phyloP scores from a whole-genome alignment of 2,329 filamentous ascomycete genomes.

The Teratosphaeria nubilosa region DNA sequence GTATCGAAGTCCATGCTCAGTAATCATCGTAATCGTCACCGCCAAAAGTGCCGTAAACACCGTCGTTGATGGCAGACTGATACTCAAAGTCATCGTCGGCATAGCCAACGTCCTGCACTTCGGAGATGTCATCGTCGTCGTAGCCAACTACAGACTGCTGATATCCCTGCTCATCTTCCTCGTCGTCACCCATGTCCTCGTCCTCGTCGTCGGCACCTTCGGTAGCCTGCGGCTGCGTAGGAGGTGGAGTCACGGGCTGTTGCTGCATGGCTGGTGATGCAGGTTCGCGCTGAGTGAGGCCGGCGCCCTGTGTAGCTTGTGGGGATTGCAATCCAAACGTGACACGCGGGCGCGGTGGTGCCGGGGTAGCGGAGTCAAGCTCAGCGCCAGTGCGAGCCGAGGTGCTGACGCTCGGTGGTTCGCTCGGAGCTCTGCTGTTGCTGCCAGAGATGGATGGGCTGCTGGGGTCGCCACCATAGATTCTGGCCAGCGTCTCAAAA shows the following conservation, averaged over 20 bases:
- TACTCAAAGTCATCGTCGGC: not conserved
- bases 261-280: not conserved
- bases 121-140: not conserved
- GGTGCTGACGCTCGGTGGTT: not conserved
- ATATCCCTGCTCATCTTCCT: slow-evolving; percentile 1
- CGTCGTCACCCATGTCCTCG: not conserved
- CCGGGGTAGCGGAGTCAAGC: not conserved
- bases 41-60: slow-evolving; percentile 1
- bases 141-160: not conserved
- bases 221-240: slow-evolving; percentile 1
- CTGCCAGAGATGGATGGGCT: not conserved
- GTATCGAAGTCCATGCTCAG: not conserved
- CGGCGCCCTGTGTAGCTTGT: not conserved
- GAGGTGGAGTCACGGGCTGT: not conserved
- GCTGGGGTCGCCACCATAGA: slow-evolving; percentile 24
- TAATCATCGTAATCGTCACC: not conserved
- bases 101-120: not conserved
- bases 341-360: not conserved
- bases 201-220: slow-evolving; percentile 1
- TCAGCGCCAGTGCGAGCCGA: not conserved
- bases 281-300: not conserved
- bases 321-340: slow-evolving; percentile 1
- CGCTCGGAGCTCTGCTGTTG: slow-evolving; percentile 4
- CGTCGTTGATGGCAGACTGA: not conserved
- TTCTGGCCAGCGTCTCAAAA: slow-evolving; percentile 34